phyloP scores from a whole-genome alignment of 208 protist species.

The Acanthamoeba rhysodes region DNA sequence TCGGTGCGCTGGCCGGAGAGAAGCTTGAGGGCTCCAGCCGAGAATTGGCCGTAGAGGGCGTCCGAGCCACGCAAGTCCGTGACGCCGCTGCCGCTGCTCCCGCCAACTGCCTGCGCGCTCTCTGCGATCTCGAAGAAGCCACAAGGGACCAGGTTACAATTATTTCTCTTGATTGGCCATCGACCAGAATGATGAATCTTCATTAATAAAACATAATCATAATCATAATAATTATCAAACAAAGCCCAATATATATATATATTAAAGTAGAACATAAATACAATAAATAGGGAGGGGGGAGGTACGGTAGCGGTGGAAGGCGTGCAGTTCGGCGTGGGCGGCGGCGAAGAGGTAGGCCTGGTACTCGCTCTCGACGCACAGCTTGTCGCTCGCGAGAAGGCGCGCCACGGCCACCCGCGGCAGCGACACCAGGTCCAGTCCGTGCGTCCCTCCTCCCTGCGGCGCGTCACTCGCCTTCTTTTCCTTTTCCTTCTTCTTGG shows the following conservation, averaged over 20 bases:
- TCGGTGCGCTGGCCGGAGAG: neutral
- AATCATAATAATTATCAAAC: too few species aligned
- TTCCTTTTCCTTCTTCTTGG: neutral
- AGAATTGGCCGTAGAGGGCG: conserved; percentile 16
- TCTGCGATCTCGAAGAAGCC: too few species aligned
- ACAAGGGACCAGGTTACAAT: too few species aligned
- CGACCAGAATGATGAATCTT: too few species aligned
- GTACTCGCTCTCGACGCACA: neutral
- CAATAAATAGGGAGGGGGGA: too few species aligned
- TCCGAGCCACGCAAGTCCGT: conserved; percentile 14
- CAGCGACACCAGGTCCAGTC: neutral
- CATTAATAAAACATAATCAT: too few species aligned
- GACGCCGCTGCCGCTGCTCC: too few species aligned
- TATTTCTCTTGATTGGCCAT: too few species aligned
- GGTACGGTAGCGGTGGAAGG: neutral
- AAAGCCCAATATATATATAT: too few species aligned
- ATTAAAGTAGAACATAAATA: too few species aligned
- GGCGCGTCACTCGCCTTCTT: neutral
- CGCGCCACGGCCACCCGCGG: neutral
- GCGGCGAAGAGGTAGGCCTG: neutral
- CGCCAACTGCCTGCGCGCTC: too few species aligned
- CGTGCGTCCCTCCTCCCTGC: neutral
- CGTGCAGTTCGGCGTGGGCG: conserved; percentile 30
- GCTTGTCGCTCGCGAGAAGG: neutral
- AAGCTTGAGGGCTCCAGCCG: neutral